phyloP scores from a whole-genome alignment of 257 asterid genomes.

The Nicotiana knightiana region DNA sequence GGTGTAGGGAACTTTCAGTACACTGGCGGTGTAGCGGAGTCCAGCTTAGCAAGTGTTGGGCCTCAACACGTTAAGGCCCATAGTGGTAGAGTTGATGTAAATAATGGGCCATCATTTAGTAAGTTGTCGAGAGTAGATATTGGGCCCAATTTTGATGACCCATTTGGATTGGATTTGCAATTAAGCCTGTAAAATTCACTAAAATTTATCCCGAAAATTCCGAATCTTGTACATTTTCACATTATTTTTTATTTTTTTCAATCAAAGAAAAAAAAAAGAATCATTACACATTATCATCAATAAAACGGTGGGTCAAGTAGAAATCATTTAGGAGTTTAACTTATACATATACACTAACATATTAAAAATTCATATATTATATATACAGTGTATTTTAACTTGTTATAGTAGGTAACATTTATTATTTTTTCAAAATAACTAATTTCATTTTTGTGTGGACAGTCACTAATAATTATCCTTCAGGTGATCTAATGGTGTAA shows the following conservation, averaged over 20 bases:
- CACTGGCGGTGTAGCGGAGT: constrained; percentile 36
- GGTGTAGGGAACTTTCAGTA: constrained; percentile 42
- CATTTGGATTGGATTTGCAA: constrained; percentile 77
- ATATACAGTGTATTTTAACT: no score
- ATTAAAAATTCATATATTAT: no score
- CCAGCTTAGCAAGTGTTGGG: constrained; percentile 51
- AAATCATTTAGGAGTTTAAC: no score
- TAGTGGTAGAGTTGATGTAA: constrained; percentile 25
- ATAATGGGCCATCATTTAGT: constrained; percentile 64
- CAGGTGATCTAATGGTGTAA: no score
- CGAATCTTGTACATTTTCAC: neutral
- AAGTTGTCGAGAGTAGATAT: constrained; percentile 48
- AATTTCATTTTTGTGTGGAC: no score
- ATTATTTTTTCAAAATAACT: no score
- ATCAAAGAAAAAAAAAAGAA: neutral
- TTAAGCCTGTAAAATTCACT: constrained; percentile 34
- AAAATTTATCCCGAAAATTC: neutral
- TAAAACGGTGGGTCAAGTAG: no score
- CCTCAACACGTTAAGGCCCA: constrained; percentile 52
- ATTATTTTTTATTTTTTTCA: constrained; percentile 24
- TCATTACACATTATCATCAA: no score
- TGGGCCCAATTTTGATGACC: constrained; percentile 62
- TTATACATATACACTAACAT: no score
- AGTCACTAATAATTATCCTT: no score
- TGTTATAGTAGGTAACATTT: no score